A percentile compares a stretch with the other conserved stretches of the same genome.
These are phyloP conservation scores for Chaetoceros tenuissimus DNA, from an alignment of 108 stramenopile species.

Conservation along the genomic window DNA sequence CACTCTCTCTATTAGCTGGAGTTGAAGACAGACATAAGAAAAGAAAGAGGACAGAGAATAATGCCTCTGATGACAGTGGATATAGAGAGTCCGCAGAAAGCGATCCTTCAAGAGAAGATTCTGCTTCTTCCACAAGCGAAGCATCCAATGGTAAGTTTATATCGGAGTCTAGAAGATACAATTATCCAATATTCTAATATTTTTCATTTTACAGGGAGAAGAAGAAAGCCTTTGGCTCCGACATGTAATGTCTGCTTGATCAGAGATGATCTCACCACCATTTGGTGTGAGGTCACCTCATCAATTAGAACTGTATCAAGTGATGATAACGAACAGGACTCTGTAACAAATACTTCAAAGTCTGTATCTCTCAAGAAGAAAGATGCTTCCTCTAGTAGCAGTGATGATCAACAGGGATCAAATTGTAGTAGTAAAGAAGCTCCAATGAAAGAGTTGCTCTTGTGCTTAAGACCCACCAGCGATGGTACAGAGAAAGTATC, in stretches of 20 bases:
- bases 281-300: slow-evolving; percentile 84
- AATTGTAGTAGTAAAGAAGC: slow-evolving; percentile 6
- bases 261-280: slow-evolving; percentile 60
- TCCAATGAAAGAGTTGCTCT: slow-evolving; percentile 43
- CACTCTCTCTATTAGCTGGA: slow-evolving; percentile 36
- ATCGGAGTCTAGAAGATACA: neutral
- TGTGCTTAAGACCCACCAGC: slow-evolving; percentile 71
- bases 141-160: slow-evolving; percentile 36
- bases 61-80: slow-evolving; percentile 68
- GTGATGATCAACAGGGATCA: neutral
- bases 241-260: slow-evolving; percentile 69
- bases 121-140: slow-evolving; percentile 40
- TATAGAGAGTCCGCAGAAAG: slow-evolving; percentile 71
- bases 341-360: slow-evolving; percentile 1
- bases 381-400: slow-evolving; percentile 3
- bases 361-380: slow-evolving; percentile 3
- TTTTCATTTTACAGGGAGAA: slow-evolving; percentile 7
- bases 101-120: slow-evolving; percentile 48
- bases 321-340: slow-evolving; percentile 33
- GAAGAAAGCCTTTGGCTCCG: slow-evolving; percentile 53
- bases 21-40: slow-evolving; percentile 33
- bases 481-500: slow-evolving; percentile 57
- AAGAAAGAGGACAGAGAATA: slow-evolving; percentile 17
- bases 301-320: slow-evolving; percentile 46
- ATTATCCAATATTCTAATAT: slow-evolving; percentile 5